Percentiles rank a stretch among this genome's conserved stretches.
These are phyloP conservation scores for Dentipellis sp. DNA, from an alignment of 768 basidiomycete genomes.

Conservation along the genomic window DNA sequence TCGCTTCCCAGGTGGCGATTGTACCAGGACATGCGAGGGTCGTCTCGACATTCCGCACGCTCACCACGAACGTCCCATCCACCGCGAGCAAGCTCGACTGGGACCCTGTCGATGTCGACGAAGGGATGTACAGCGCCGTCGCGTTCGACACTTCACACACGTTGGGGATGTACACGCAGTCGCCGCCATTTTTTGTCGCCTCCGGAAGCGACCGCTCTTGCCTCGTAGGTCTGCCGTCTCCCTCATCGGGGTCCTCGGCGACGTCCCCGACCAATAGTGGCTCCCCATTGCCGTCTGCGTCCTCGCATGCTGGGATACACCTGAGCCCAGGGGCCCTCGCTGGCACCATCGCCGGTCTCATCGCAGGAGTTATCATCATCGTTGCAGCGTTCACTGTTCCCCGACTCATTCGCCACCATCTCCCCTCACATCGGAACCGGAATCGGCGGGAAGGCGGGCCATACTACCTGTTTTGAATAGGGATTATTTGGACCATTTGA, in stretches of 20 bases:
- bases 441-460: constrained; percentile 14
- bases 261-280: neutral
- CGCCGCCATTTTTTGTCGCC: constrained; percentile 24
- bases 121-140: constrained; percentile 24
- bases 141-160: constrained; percentile 17
- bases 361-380: constrained; percentile 16
- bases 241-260: neutral
- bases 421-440: constrained; percentile 6
- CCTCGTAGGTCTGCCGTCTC: constrained; percentile 4
- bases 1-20: constrained; percentile 6
- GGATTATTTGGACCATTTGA: neutral
- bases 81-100: constrained; percentile 19
- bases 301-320: constrained; percentile 1
- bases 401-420: constrained; percentile 13
- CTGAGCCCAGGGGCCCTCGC: constrained; percentile 15
- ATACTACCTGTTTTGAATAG: neutral
- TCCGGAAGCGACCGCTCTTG: constrained; percentile 11
- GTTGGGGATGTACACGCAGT: constrained; percentile 15
- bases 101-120: constrained; percentile 23
- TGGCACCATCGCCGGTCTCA: constrained; percentile 19
- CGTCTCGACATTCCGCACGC: constrained; percentile 15
- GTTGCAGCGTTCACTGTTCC: constrained; percentile 19
- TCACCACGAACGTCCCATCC: constrained; percentile 20
- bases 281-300: neutral
- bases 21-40: neutral